phyloP scores from a whole-genome alignment of 345 rosid species.

The Alliaria petiolata region DNA sequence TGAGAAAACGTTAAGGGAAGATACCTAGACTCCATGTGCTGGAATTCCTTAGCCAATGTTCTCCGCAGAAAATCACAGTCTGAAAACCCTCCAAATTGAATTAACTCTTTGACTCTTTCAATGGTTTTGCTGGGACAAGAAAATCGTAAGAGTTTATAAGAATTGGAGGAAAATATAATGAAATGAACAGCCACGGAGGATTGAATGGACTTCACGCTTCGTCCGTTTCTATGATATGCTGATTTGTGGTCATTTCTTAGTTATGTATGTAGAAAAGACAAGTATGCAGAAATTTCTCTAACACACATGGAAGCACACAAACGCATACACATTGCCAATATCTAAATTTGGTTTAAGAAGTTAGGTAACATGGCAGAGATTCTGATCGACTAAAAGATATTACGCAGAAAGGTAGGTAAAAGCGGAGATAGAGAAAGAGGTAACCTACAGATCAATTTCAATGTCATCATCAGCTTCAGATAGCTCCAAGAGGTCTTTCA shows the following conservation, averaged over 20 bases:
- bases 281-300: neutral
- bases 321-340: neutral
- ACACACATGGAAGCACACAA: neutral
- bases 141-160: neutral
- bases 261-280: too few relatives aligned
- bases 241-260: neutral
- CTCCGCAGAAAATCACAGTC: constrained; percentile 53
- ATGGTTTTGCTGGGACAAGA: constrained; percentile 52
- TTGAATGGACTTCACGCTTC: neutral
- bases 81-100: constrained; percentile 58
- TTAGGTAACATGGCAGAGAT: too few relatives aligned
- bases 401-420: neutral
- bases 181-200: too few relatives aligned
- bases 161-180: too few relatives aligned
- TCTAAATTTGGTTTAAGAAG: too few relatives aligned
- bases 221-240: neutral
- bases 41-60: constrained; percentile 75
- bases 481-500: constrained; percentile 59
- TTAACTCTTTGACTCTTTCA: constrained; percentile 57
- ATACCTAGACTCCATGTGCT: constrained; percentile 73
- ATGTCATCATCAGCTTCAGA: constrained; percentile 54
- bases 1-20: constrained; percentile 2
- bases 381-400: neutral
- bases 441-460: constrained; percentile 71
- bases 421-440: constrained; percentile 9